Evolutionary conservation across 2,329 filamentous ascomycete species (phyloP).

Genomic region (Pseudonectria foliicola): DNA sequence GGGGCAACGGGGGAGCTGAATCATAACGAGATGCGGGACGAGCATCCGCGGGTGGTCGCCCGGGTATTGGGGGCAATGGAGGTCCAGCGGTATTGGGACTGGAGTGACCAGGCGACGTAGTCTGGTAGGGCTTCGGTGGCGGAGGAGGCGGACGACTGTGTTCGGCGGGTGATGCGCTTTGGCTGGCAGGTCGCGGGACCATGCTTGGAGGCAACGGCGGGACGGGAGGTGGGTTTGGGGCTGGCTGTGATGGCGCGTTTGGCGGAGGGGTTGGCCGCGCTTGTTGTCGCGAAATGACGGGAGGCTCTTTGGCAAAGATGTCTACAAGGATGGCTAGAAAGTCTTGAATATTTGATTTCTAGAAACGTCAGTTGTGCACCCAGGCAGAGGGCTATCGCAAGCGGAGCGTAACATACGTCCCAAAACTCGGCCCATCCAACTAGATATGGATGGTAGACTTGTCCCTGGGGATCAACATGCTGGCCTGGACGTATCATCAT

Average conservation of each 20-base stretch:
- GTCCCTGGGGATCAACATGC: slow-evolving; percentile 87
- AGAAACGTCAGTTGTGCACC: slow-evolving; percentile 3
- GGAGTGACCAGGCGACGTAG: slow-evolving; percentile 21
- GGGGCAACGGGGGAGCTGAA: slow-evolving; percentile 39
- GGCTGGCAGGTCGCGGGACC: slow-evolving; percentile 33
- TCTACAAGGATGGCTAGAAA: slow-evolving; percentile 77
- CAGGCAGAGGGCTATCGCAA: background rate
- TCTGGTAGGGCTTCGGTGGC: slow-evolving; percentile 46
- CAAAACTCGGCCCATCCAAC: slow-evolving; percentile 83
- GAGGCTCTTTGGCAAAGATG: slow-evolving; percentile 90
- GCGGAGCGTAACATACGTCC: slow-evolving; percentile 60
- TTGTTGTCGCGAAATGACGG: slow-evolving; percentile 68
- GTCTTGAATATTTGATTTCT: slow-evolving; percentile 79
- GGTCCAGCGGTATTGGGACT: slow-evolving; percentile 22
- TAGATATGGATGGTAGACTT: slow-evolving; percentile 92
- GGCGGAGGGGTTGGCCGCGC: slow-evolving; percentile 31
- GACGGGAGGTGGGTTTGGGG: slow-evolving; percentile 54
- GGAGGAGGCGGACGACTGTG: slow-evolving; percentile 38
- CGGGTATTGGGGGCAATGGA: slow-evolving; percentile 20
- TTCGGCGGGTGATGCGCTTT: slow-evolving; percentile 26
- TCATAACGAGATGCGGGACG: slow-evolving; percentile 36
- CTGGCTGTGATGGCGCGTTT: slow-evolving; percentile 14
- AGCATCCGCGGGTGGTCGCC: slow-evolving; percentile 9
- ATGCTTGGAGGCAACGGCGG: slow-evolving; percentile 65
- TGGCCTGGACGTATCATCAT: slow-evolving; percentile 91